Base-by-base conservation (phyloP, 768 basidiomycete species). In the Hericium rajendrae region DNA sequence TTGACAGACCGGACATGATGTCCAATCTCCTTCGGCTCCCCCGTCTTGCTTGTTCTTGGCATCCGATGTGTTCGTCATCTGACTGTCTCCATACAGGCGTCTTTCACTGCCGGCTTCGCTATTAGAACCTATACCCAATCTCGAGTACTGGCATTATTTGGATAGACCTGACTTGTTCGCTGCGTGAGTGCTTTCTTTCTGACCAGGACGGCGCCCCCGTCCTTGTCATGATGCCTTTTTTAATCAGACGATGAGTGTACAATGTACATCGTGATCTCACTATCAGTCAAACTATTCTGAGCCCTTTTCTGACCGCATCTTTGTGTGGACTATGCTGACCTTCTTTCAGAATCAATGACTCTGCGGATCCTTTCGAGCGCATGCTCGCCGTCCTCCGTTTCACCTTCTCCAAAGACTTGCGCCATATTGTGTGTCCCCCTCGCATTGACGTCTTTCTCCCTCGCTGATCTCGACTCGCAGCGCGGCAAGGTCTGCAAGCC, bases 111-210 rank as follows among this genome's bases (percentile, higher is more conserved):
- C 94, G 2, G 94, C 94, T 13, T 94, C 92, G 48, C 72, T 97
- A 51, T 79, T 97, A 46, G 94, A 97, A 68, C 94, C 94, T 3
- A 79, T 94, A 63, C 94, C 94, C 4, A 97, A 97, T 72, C 79
- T 97, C 53, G 94, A 97, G 72, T 97, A 94, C 73, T 97, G 91
- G 91, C 86, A 91, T 62, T 94, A 93, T 64, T 77, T 92, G 50
- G 93, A 95, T 71, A 78, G 92, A 63, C 90, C 94, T 6, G 94
- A 97, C 71, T 73, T 92, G 48, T 93, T 97, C 67, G 87, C 86
- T 65, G 84, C 91, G 94, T 97, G 69, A 75, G 86, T 82, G 20
- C 16, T 32, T 32, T 8, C 28, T 32, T 32, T 4, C 4, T 32
- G 28, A 8, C 28, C 28, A 32, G 28, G 28, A 32, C 28, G 28